Evolutionary conservation across 225 moss, liverwort and hornwort species (phyloP).

Genomic region (Pseudoscleropodium purum): DNA sequence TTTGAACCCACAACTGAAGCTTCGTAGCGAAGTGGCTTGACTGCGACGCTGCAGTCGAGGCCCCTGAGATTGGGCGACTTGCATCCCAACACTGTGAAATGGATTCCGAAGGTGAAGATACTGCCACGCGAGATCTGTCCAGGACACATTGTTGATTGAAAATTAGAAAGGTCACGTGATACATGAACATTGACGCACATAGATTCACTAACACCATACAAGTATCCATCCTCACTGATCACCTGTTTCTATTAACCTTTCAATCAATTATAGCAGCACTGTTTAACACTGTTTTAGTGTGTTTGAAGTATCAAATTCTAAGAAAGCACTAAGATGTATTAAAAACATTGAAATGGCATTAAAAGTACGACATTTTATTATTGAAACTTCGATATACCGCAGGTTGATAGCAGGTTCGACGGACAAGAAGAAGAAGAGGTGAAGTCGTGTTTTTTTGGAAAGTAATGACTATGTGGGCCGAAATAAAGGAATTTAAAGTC

Average conservation of each 20-base stretch:
- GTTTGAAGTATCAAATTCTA: not conserved
- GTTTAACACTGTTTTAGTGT: not conserved
- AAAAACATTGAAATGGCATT: not conserved
- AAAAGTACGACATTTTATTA: not conserved
- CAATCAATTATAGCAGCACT: not conserved
- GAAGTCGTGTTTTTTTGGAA: not conserved
- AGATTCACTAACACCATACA: not conserved
- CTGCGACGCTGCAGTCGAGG: not conserved
- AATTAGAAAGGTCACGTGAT: not conserved
- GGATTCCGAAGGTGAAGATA: constrained; percentile 35
- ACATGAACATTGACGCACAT: not conserved
- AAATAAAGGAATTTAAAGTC: too few relatives aligned
- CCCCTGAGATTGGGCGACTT: constrained; percentile 6
- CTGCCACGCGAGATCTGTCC: constrained; percentile 30
- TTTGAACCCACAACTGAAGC: not conserved
- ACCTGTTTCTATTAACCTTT: not conserved
- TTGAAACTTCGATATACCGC: not conserved
- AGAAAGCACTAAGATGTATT: too few relatives aligned
- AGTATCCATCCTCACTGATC: not conserved
- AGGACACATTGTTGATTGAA: not conserved
- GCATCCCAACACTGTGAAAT: constrained; percentile 28
- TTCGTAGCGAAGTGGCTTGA: constrained; percentile 8
- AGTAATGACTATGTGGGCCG: too few relatives aligned
- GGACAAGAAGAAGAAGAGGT: too few relatives aligned
- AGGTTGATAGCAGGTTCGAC: too few relatives aligned